Evolutionary conservation across 495 filamentous ascomycete genomes (phyloP).

Genomic region (Paragyromitra xinjiangensis): DNA sequence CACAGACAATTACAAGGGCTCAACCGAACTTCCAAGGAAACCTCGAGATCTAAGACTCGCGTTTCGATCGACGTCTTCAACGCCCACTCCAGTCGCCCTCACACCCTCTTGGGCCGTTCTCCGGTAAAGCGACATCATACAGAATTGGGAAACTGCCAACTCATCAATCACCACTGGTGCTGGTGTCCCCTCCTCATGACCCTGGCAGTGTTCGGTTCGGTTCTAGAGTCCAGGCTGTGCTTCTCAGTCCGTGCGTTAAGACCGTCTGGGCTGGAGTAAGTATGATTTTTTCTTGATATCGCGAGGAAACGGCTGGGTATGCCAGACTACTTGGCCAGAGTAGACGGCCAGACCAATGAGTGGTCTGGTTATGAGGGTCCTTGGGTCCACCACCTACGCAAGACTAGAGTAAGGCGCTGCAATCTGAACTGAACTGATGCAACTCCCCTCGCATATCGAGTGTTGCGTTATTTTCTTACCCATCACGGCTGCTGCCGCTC

Average conservation of each 20-base stretch:
- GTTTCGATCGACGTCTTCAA: slow-evolving; percentile 40
- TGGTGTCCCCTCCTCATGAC: neutral
- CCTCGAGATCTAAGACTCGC: slow-evolving; percentile 44
- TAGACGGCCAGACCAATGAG: slow-evolving; percentile 18
- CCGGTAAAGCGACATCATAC: slow-evolving; percentile 42
- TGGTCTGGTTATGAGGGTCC: neutral
- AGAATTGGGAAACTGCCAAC: slow-evolving; percentile 41
- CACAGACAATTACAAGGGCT: slow-evolving; percentile 27
- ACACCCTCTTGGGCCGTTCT: slow-evolving; percentile 14
- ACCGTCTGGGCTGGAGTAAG: neutral
- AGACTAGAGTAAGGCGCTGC: slow-evolving; percentile 10
- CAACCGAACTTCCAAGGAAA: slow-evolving; percentile 43
- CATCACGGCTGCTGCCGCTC: neutral
- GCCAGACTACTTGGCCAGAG: slow-evolving; percentile 24
- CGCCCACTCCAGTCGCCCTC: slow-evolving; percentile 10
- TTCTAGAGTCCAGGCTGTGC: slow-evolving; percentile 2
- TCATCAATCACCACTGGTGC: slow-evolving; percentile 42
- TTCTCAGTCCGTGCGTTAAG: neutral
- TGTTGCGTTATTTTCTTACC: slow-evolving; percentile 38
- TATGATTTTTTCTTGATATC: slow-evolving; percentile 17
- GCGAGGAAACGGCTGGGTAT: slow-evolving; percentile 34
- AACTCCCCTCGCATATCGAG: slow-evolving; percentile 9
- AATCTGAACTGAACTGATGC: slow-evolving; percentile 1
- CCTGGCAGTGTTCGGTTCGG: slow-evolving; percentile 7
- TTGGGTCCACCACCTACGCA: neutral